Evolutionary conservation across 2,329 filamentous ascomycete genomes (phyloP).

Genomic region (Clarireedia paspali): DNA sequence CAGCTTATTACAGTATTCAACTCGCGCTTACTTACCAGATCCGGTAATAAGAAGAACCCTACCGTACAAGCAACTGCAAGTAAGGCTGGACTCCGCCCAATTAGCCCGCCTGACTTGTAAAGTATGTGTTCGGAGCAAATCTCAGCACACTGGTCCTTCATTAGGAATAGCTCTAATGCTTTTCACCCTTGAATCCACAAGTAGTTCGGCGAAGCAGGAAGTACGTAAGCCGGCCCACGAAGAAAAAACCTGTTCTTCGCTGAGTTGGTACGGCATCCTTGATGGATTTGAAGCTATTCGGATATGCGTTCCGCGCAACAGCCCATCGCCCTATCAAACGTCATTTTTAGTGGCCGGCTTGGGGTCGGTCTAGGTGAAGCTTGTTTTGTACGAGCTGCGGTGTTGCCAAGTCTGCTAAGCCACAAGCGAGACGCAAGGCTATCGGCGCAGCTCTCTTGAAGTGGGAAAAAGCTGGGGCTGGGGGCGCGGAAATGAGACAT

Average conservation of each 20-base stretch:
- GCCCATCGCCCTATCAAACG: not conserved
- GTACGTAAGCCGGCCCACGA: not conserved
- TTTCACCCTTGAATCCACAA: not conserved
- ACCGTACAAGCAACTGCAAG: too few species aligned
- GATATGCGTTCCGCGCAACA: not conserved
- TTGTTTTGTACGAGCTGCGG: not conserved
- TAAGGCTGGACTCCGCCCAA: too few species aligned
- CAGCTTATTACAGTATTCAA: too few species aligned
- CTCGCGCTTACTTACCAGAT: too few species aligned
- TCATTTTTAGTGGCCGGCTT: not conserved
- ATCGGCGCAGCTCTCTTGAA: too few species aligned
- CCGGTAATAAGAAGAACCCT: not conserved
- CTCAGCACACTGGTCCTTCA: not conserved
- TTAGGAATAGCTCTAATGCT: not conserved
- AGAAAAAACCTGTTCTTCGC: too few species aligned
- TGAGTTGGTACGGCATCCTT: too few species aligned
- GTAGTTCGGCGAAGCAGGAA: not conserved
- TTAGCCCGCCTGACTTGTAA: too few species aligned
- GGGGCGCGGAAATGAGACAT: too few species aligned
- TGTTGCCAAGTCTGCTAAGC: not conserved
- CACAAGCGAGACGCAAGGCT: not conserved
- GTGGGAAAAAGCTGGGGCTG: too few species aligned
- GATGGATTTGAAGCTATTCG: not conserved
- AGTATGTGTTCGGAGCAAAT: too few species aligned
- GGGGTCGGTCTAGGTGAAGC: not conserved